Evolutionary conservation across 108 stramenopile species (phyloP).

Genomic region (Parmales sp.): DNA sequence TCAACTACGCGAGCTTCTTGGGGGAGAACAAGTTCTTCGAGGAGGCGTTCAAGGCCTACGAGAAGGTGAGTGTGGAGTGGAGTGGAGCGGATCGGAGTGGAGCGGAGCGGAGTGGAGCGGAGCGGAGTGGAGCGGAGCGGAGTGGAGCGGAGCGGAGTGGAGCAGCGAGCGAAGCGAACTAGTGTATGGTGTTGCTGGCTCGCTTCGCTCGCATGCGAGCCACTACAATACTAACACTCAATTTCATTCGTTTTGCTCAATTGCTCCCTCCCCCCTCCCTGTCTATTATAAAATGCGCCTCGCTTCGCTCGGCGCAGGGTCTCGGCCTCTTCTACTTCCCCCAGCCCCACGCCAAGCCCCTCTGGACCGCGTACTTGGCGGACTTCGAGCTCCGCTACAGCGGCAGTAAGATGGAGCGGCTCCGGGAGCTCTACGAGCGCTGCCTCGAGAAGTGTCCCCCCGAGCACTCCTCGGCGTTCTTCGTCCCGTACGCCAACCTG

Average conservation of each 20-base stretch:
- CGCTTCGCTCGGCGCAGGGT: constrained; percentile 68
- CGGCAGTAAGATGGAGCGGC: constrained; percentile 84
- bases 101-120: not conserved
- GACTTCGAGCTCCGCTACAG: constrained; percentile 78
- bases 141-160: not conserved
- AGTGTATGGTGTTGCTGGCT: too few relatives aligned
- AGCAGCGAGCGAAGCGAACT: too few relatives aligned
- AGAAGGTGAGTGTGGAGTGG: not conserved
- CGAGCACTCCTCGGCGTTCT: constrained; percentile 76
- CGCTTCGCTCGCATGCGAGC: too few relatives aligned
- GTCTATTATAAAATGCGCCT: too few relatives aligned
- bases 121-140: not conserved
- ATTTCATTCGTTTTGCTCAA: too few relatives aligned
- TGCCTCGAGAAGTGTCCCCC: constrained; percentile 72
- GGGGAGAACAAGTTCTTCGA: constrained; percentile 89
- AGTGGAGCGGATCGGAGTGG: not conserved
- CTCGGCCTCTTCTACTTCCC: constrained; percentile 85
- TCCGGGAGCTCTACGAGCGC: constrained; percentile 87
- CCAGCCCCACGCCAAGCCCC: constrained; percentile 59
- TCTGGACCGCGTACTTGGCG: constrained; percentile 82
- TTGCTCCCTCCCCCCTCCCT: too few relatives aligned
- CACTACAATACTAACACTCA: too few relatives aligned
- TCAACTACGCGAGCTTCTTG: constrained; percentile 87
- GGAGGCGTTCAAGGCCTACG: constrained; percentile 62
- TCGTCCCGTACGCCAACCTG: constrained; percentile 75